These are phyloP conservation scores for Gossypium anomalum DNA, from an alignment of 345 rosid species.

Conservation along the genomic window DNA sequence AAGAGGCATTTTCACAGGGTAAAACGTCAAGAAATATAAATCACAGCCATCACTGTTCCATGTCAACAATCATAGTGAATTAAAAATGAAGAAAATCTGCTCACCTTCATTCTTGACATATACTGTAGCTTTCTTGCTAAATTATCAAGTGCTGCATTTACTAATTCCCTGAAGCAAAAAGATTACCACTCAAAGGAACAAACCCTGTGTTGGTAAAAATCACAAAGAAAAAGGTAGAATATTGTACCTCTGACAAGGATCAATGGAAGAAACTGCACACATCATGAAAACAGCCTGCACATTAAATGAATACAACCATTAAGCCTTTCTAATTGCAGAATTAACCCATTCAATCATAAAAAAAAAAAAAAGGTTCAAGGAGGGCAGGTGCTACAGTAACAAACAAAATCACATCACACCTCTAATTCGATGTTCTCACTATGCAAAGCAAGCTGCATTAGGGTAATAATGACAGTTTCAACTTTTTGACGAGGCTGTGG, in stretches of 20 bases:
- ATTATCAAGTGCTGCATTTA: constrained; percentile 55
- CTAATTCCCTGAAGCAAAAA: constrained; percentile 69
- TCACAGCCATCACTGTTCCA: neutral
- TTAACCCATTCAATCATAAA: constrained; percentile 1
- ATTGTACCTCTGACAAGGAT: constrained; percentile 72
- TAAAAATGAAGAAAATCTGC: constrained; percentile 8
- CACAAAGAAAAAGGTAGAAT: neutral
- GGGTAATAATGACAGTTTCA: constrained; percentile 75
- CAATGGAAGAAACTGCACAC: constrained; percentile 71
- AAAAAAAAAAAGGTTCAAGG: neutral
- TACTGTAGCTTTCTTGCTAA: constrained; percentile 73
- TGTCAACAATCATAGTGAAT: neutral
- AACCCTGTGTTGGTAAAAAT: neutral
- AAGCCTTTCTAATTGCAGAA: neutral
- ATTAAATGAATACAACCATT: constrained; percentile 14
- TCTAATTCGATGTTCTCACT: constrained; percentile 81
- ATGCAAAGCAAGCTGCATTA: constrained; percentile 85
- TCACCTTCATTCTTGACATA: constrained; percentile 71
- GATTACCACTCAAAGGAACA: neutral
- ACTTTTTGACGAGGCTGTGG: constrained; percentile 59
- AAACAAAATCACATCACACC: constrained; percentile 36
- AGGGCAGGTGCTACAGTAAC: constrained; percentile 3
- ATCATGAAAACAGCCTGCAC: constrained; percentile 89
- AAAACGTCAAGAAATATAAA: neutral
- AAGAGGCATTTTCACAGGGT: neutral